Conservation (phyloP, 208 protist genomes). For the Acanthamoeba triangularis region DNA sequence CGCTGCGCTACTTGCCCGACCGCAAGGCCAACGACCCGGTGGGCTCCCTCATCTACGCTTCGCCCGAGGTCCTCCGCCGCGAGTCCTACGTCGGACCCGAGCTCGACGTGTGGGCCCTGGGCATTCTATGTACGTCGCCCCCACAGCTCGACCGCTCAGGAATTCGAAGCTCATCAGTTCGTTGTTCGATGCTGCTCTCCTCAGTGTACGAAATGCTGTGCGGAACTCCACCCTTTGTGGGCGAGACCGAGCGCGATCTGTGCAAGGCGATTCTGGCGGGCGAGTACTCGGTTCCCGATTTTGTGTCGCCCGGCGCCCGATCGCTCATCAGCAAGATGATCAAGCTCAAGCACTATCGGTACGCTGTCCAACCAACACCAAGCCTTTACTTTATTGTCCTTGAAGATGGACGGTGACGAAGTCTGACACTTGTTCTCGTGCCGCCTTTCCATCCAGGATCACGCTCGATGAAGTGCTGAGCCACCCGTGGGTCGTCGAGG, state of each 20-base stretch:
- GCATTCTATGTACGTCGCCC: not conserved
- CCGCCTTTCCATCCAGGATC: not conserved
- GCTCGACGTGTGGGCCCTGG: conserved; percentile 14
- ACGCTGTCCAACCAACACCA: too few species aligned
- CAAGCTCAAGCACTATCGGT: conserved; percentile 10
- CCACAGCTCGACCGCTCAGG: not conserved
- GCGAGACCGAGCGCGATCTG: conserved; percentile 3
- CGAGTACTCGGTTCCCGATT: conserved; percentile 30
- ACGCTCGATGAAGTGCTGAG: conserved; percentile 7
- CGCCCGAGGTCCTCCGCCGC: not conserved
- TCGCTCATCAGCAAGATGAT: conserved; percentile 20
- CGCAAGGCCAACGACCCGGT: conserved; percentile 22
- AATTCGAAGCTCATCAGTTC: not conserved
- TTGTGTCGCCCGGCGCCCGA: not conserved
- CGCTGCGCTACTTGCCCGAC: not conserved
- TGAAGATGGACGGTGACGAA: not conserved
- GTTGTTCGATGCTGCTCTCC: not conserved
- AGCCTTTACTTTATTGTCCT: too few species aligned
- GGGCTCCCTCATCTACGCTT: conserved; percentile 39
- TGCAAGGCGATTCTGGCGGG: not conserved
- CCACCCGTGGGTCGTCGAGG: conserved; percentile 37
- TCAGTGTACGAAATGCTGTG: conserved; percentile 42
- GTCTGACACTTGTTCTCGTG: not conserved
- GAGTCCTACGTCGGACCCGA: conserved; percentile 40
- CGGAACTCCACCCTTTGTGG: conserved; percentile 16